Evolutionary conservation across 257 asterid genomes (phyloP).

Genomic region (Solanum sitiens): DNA sequence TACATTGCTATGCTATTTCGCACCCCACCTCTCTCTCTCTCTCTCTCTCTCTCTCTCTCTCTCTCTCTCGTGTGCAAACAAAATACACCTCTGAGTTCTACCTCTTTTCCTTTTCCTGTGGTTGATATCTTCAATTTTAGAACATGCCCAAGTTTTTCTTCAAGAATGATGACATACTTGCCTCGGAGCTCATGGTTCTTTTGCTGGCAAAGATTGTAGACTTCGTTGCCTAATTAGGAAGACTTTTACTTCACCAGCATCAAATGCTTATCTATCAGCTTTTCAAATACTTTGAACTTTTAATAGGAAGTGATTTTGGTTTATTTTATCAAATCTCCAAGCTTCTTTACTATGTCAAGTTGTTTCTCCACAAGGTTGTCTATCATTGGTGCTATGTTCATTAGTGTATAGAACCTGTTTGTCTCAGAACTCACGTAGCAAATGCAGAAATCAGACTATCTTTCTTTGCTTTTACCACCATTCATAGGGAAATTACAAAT

Average conservation of each 20-base stretch:
- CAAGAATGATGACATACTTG: not conserved
- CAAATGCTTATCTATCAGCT: not conserved
- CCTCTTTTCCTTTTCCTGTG: not conserved
- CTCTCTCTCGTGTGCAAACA: not conserved
- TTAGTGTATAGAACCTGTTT: not conserved
- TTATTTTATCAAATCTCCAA: not conserved
- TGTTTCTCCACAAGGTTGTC: not conserved
- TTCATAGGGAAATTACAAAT: not conserved
- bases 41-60: too few relatives aligned
- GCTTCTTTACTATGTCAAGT: not conserved
- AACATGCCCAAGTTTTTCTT: not conserved
- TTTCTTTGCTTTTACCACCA: not conserved
- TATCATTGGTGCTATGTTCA: not conserved
- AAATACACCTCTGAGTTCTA: not conserved
- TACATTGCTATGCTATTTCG: not conserved
- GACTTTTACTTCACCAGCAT: not conserved
- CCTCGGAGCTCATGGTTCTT: not conserved
- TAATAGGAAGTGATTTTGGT: not conserved
- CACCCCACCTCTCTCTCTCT: not conserved
- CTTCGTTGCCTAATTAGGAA: not conserved
- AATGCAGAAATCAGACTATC: not conserved
- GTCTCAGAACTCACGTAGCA: not conserved
- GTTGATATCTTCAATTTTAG: not conserved
- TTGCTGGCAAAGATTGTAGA: not conserved
- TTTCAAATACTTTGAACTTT: not conserved